phyloP scores from a whole-genome alignment of 768 basidiomycete species.

The Amanita pseudoporphyria region DNA sequence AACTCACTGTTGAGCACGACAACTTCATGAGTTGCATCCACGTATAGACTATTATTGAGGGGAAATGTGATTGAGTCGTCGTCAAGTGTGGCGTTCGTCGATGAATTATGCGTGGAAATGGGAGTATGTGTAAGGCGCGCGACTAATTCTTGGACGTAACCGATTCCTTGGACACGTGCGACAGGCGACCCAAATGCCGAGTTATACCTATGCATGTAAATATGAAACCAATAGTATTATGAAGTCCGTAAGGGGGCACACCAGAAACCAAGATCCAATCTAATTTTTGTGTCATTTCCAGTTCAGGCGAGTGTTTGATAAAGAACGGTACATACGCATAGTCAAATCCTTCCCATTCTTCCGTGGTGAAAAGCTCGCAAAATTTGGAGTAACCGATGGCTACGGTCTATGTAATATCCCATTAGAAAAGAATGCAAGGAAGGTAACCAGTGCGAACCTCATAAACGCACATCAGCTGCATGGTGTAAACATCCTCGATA shows the following conservation, averaged over 20 bases:
- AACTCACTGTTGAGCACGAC: constrained; percentile 71
- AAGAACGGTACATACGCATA: constrained; percentile 49
- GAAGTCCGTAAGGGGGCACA: constrained; percentile 8
- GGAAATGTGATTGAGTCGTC: constrained; percentile 63
- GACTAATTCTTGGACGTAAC: constrained; percentile 76
- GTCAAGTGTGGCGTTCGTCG: constrained; percentile 78
- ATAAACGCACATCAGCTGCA: constrained; percentile 82
- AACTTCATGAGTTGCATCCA: constrained; percentile 90
- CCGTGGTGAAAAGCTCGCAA: constrained; percentile 81
- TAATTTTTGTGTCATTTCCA: constrained; percentile 14
- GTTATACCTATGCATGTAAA: constrained; percentile 36
- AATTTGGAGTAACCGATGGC: constrained; percentile 87
- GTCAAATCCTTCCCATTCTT: constrained; percentile 91
- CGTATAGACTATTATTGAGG: constrained; percentile 62
- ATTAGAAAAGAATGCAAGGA: constrained; percentile 1
- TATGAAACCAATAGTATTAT: neutral
- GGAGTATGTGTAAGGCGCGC: constrained; percentile 74
- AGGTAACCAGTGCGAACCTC: constrained; percentile 38
- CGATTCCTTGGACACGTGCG: constrained; percentile 66
- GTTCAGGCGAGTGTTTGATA: neutral
- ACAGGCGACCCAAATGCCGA: constrained; percentile 79
- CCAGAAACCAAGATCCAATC: constrained; percentile 64
- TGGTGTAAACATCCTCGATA: constrained; percentile 60
- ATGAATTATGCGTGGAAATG: constrained; percentile 62
- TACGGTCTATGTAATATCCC: constrained; percentile 50